A percentile compares a stretch with the other conserved stretches of the same genome.
Evolutionary conservation across 2,329 filamentous ascomycete species (phyloP).

Genomic region (Penicillium sp.): DNA sequence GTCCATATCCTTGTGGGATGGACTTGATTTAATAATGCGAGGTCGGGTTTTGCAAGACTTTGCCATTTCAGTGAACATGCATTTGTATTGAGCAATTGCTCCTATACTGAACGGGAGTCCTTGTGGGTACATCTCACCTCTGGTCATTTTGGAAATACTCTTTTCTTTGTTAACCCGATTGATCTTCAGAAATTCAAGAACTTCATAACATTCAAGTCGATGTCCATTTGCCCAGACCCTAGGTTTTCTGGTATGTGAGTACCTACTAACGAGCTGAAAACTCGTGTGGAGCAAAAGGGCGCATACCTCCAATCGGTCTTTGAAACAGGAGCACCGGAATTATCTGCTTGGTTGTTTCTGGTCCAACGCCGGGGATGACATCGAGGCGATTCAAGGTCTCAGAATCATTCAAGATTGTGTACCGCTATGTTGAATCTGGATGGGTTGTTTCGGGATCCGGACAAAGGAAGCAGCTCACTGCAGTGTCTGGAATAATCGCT

Average conservation of each 20-base stretch:
- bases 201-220: background rate
- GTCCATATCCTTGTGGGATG: background rate
- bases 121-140: background rate
- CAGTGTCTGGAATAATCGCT: slow-evolving; percentile 7
- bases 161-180: background rate
- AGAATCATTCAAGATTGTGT: background rate
- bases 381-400: background rate
- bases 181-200: background rate
- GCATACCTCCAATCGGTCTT: too few relatives aligned
- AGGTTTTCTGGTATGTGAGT: background rate
- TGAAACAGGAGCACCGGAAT: too few relatives aligned
- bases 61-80: background rate
- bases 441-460: background rate
- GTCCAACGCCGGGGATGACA: background rate
- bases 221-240: too few relatives aligned
- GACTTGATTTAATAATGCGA: background rate
- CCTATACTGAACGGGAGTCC: background rate
- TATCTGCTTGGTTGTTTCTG: background rate
- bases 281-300: too few relatives aligned
- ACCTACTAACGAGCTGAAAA: background rate
- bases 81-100: background rate
- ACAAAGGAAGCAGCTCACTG: background rate
- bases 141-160: too few relatives aligned
- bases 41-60: background rate
- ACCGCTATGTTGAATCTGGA: background rate